Evolutionary conservation across 129 eudicot genomes (phyloP), one percentile per base, ranked within the genome.

Genomic region (Pittosporum tobira): DNA sequence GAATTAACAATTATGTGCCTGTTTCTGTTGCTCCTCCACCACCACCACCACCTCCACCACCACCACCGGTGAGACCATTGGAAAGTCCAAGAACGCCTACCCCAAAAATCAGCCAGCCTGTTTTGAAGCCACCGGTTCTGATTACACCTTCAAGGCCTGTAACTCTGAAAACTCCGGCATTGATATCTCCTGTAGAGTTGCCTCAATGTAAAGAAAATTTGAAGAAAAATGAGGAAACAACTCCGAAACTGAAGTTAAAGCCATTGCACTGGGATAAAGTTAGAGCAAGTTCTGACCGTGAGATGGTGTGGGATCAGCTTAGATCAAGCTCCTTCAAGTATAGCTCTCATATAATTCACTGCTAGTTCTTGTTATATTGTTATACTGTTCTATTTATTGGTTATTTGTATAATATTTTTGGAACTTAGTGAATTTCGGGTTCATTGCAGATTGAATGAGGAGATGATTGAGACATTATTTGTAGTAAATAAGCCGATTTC

Each of bases 231-330:
- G 81, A 83, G 62, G 77, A 78, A 45, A 75, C 73, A 45, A 75
- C 73, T 48, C 87, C 57, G 0, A 84, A 81, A 61, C 82, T 80
- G 56, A 93, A 87, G 62, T 37, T 87, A 58, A 93, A 93, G 75
- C 88, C 93, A 0, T 60, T 93, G 68, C 99, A 93, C 61, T 93
- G 96, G 99, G 99, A 87, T 69, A 93, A 93, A 87, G 93, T 93
- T 0, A 84, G 80, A 76, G 96, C 94, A 22, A 84, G 88, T 40
- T 93, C 96, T 6, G 96, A 93, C 77, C 77, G 79, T 38, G 99
- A 93, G 63, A 93, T 75, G 82, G 99, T 79, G 68, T 93, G 96
- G 99, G 99, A 93, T 75, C 96, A 84, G 49, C 96, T 93, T 18
- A 81, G 79, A 75, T 84, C 86, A 5, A 93, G 94, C 77, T 93